Conservation (phyloP, 1,284 basidiomycete species). For the Porogramme epimiltina region DNA sequence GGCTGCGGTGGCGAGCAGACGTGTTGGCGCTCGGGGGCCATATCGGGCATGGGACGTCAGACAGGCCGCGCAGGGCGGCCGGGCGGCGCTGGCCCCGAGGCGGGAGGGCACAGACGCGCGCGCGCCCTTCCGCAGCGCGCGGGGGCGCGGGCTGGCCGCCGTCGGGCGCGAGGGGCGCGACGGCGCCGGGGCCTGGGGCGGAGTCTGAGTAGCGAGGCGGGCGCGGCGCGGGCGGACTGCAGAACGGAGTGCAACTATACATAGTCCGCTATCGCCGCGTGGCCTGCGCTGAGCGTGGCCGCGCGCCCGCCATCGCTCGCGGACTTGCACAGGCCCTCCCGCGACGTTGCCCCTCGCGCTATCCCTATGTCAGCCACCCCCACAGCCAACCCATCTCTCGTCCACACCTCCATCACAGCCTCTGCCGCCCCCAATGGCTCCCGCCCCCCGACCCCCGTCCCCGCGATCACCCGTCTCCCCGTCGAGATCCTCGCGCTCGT, state of each 20-base stretch:
- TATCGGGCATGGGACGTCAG: not conserved
- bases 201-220: too few relatives aligned
- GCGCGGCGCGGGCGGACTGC: too few relatives aligned
- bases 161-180: not conserved
- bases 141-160: not conserved
- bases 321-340: not conserved
- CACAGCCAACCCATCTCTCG: not conserved
- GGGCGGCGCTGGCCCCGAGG: not conserved
- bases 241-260: not conserved
- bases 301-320: not conserved
- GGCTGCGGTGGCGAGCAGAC: conserved; percentile 8
- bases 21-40: conserved; percentile 1
- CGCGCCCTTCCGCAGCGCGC: not conserved
- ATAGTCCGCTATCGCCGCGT: not conserved
- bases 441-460: not conserved
- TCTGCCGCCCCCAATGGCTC: not conserved
- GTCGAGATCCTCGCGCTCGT: conserved; percentile 10
- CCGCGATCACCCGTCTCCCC: conserved; percentile 1
- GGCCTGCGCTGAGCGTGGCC: not conserved
- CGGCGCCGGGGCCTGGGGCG: too few relatives aligned
- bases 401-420: not conserved
- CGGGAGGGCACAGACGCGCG: not conserved
- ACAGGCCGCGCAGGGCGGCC: too few relatives aligned
- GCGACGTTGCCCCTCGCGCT: not conserved
- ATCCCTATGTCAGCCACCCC: too few relatives aligned